Base-by-base conservation (phyloP, 148 eudicot species). In the Cornus kousa region DNA sequence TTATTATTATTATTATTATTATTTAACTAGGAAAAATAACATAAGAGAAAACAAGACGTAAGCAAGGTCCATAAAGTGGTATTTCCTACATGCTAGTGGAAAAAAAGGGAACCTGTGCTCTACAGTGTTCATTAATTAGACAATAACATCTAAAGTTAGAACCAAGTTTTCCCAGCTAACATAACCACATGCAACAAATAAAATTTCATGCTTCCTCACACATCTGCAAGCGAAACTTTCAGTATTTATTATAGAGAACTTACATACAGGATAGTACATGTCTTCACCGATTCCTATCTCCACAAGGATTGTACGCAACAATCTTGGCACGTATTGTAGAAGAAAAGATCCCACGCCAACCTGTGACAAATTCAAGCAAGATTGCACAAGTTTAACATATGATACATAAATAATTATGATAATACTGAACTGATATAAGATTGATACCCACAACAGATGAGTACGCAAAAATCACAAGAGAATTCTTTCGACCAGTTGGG, bases 261-360 rank as follows among this genome's bases (percentile, higher is more conserved):
- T 94, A 97, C 97, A 91, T 97, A 97, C 99, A 97, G 95, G 97
- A 84, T 90, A 82, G 90, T 92, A 91, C 88, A 92, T 64, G 82
- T 97, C 97, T 86, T 97, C 98, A 70, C 92, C 81, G 69, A 97
- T 77, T 82, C 99, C 99, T 23, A 90, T 76, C 83, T 94, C 98
- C 16, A 74, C 77, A 46, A 97, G 91, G 67, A 91, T 31, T 40
- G 87, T 81, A 19, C 80, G 91, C 75, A 97, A 75, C 57, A 97
- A 79, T 59, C 74, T 84, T 48, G 98, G 97, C 82, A 92, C 65
- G 74, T 94, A 92, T 76, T 89, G 74, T 32, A 91, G 85, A 19
- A 94, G 82, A 80, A 92, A 92, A 59, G 95, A 87, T 75, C 99
- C 99, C 64, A 91, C 60, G 33, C 99, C 99, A 74, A 94, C 82